Percentiles rank a stretch among this genome's conserved stretches.
These are phyloP conservation scores for Chalciporus piperatus DNA, from an alignment of 768 basidiomycete genomes.

Conservation along the genomic window DNA sequence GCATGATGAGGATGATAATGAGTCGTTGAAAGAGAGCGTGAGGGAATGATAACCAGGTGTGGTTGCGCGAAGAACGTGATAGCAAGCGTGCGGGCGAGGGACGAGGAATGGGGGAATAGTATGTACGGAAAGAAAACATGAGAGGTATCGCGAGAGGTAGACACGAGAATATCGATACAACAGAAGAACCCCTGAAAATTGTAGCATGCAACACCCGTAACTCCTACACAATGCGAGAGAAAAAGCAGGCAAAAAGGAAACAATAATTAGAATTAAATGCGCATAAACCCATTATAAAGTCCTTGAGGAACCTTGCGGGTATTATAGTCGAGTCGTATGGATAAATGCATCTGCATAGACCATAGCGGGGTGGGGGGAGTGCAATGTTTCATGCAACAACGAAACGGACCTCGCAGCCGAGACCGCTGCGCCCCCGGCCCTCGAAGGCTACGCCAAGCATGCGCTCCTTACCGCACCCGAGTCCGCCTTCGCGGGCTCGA, in stretches of 20 bases:
- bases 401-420: conserved; percentile 41
- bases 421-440: conserved; percentile 53
- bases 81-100: neutral
- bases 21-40: neutral
- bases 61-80: conserved; percentile 4
- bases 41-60: neutral
- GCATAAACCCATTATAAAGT: conserved; percentile 31
- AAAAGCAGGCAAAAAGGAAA: neutral
- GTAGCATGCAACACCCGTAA: conserved; percentile 1
- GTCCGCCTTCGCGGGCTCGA: conserved; percentile 43
- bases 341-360: conserved; percentile 3
- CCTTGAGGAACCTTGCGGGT: conserved; percentile 9
- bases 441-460: conserved; percentile 60
- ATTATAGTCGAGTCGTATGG: conserved; percentile 6
- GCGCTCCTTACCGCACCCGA: conserved; percentile 57
- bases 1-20: neutral
- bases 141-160: conserved; percentile 23
- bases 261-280: conserved; percentile 33
- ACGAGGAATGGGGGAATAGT: neutral
- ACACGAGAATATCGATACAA: conserved; percentile 27
- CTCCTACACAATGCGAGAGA: conserved; percentile 2
- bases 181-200: conserved; percentile 7
- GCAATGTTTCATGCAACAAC: conserved; percentile 25
- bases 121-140: neutral
- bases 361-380: neutral